Conservation (phyloP, 2,329 filamentous ascomycete species). For the Colletotrichum euphorbiae region DNA sequence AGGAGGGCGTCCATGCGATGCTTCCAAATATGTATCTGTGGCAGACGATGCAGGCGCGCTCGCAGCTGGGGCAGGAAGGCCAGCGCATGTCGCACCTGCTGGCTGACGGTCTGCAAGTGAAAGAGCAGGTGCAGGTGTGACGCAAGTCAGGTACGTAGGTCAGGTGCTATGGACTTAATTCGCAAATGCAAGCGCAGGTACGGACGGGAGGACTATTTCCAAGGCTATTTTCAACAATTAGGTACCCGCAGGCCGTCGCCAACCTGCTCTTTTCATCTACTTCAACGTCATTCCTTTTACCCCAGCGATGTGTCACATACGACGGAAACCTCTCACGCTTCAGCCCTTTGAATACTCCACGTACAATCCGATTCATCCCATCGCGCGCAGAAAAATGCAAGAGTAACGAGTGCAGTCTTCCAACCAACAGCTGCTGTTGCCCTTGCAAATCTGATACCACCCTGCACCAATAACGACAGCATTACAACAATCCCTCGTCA, state of each 20-base stretch:
- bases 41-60: neutral
- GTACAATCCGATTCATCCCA: neutral
- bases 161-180: neutral
- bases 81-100: neutral
- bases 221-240: too few relatives aligned
- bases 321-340: too few relatives aligned
- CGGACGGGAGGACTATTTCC: too few relatives aligned
- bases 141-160: neutral
- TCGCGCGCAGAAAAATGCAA: neutral
- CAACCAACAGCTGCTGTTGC: neutral
- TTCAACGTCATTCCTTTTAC: neutral
- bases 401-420: neutral
- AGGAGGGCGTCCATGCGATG: neutral
- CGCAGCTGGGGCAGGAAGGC: slow-evolving; percentile 2
- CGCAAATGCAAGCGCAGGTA: neutral
- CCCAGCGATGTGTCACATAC: neutral
- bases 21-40: neutral
- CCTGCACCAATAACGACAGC: slow-evolving; percentile 7
- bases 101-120: neutral
- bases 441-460: neutral
- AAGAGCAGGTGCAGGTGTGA: slow-evolving; percentile 3
- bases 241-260: neutral
- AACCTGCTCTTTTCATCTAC: neutral
- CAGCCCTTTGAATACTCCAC: too few relatives aligned
- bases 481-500: slow-evolving; percentile 23